Evolutionary conservation across 805 yeast genomes (phyloP), one percentile per base, ranked within the genome.

Genomic region (Metschnikowia amazonensis): DNA sequence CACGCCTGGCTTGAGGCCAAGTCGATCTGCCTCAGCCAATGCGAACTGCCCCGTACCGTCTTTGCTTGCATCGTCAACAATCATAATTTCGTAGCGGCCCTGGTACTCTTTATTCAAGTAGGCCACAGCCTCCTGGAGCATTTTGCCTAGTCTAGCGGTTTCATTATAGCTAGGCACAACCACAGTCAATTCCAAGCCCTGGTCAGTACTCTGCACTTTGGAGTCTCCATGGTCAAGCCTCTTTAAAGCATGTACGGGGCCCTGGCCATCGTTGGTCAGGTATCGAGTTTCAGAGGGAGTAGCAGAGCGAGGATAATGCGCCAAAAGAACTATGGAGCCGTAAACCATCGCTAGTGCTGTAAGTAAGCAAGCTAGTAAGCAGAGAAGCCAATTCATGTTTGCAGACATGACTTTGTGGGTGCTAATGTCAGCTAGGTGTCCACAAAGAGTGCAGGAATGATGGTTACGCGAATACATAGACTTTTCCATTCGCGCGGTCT

Each of bases 81-180:
- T 74, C 23, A 94, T 47, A 39, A 94, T 79, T 66, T 94, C 99
- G 75, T 79, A 89, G 36, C 64, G 58, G 1, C 60, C 51, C 3
- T 51, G 44, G 49, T 69, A 66, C 5, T 66, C 54, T 4, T 46
- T 25, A 31, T 72, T 60, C 49, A 92, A 67, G 52, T 75, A 79
- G 3, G 62, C 75, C 27, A 86, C 71, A 1, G 87, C 72, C 45
- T 88, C 96, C 42, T 77, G 80, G 32, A 88, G 66, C 94, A 88
- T 87, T 32, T 66, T 61, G 27, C 77, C 76, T 49, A 94, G 75
- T 44, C 99, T 75, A 11, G 70, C 63, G 1, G 84, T 82, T 64
- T 94, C 99, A 60, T 94, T 94, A 60, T 78, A 94, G 62, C 97
- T 89, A n/a, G 99, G 99, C 5, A 94, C 79, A 5, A 94, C 89